These are phyloP conservation scores for Parachaetomium inaequale DNA, from an alignment of 495 filamentous ascomycete genomes.

Conservation along the genomic window DNA sequence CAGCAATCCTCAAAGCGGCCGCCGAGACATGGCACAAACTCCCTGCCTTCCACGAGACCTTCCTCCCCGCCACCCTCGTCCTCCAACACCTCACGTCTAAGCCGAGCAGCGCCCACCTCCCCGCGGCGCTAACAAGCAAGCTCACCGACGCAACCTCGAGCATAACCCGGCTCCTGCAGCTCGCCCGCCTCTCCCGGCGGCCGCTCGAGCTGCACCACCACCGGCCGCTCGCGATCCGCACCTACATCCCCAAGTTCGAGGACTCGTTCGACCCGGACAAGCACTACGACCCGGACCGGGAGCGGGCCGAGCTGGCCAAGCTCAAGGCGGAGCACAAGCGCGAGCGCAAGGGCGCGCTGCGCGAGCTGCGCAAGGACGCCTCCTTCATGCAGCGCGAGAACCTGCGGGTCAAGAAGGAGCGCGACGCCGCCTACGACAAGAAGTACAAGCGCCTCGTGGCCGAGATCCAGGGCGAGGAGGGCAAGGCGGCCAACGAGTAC, in stretches of 20 bases:
- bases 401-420: constrained; percentile 85
- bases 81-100: constrained; percentile 52
- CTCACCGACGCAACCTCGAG: constrained; percentile 41
- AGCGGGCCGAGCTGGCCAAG: constrained; percentile 75
- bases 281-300: constrained; percentile 91
- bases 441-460: constrained; percentile 90
- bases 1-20: constrained; percentile 55
- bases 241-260: constrained; percentile 92
- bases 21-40: constrained; percentile 62
- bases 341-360: constrained; percentile 90
- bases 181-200: constrained; percentile 60
- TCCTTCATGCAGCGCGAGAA: constrained; percentile 87
- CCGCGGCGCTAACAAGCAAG: constrained; percentile 36
- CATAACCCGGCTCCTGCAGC: constrained; percentile 49
- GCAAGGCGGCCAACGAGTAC: constrained; percentile 79
- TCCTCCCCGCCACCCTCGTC: constrained; percentile 56
- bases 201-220: constrained; percentile 89
- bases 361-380: constrained; percentile 91
- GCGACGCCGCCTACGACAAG: constrained; percentile 83
- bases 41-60: constrained; percentile 70
- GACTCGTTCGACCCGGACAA: constrained; percentile 89
- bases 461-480: constrained; percentile 93
- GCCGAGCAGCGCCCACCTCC: constrained; percentile 49
- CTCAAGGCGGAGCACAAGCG: constrained; percentile 87
- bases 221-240: constrained; percentile 80